phyloP scores from a whole-genome alignment of 768 basidiomycete species.

The Pleurotus tuber-regium region DNA sequence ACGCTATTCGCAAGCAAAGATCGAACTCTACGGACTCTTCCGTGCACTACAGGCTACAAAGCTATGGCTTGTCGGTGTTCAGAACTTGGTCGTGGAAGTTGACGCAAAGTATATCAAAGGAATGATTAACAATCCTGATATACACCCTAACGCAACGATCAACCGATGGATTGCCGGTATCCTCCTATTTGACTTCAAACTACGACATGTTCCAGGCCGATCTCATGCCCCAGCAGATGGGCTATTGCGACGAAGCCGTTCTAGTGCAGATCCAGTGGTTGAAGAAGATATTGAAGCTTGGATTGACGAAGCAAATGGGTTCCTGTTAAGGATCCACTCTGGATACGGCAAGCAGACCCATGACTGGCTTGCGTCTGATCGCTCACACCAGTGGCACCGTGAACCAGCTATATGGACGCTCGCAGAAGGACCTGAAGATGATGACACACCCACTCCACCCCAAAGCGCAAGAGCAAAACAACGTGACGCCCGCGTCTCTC shows the following conservation, averaged over 20 bases:
- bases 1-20: slow-evolving; percentile 30
- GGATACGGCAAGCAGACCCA: neutral
- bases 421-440: too few species aligned
- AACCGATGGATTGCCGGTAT: slow-evolving; percentile 27
- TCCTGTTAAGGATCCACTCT: neutral
- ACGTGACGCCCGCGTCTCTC: slow-evolving; percentile 11
- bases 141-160: slow-evolving; percentile 24
- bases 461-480: neutral
- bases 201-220: slow-evolving; percentile 20
- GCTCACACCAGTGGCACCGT: neutral
- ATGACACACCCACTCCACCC: neutral
- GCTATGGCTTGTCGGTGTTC: slow-evolving; percentile 24
- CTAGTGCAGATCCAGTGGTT: slow-evolving; percentile 1
- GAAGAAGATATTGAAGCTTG: slow-evolving; percentile 20
- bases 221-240: slow-evolving; percentile 16
- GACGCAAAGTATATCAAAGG: slow-evolving; percentile 32
- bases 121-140: slow-evolving; percentile 30
- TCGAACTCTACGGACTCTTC: slow-evolving; percentile 32
- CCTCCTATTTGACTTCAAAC: slow-evolving; percentile 24
- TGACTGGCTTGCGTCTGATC: neutral
- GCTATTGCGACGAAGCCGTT: slow-evolving; percentile 4
- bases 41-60: slow-evolving; percentile 16
- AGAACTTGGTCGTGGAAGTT: slow-evolving; percentile 23
- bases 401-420: neutral
- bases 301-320: slow-evolving; percentile 17